Evolutionary conservation across 2,329 filamentous ascomycete genomes (phyloP).

Genomic region (Ceratocystis harringtonii): DNA sequence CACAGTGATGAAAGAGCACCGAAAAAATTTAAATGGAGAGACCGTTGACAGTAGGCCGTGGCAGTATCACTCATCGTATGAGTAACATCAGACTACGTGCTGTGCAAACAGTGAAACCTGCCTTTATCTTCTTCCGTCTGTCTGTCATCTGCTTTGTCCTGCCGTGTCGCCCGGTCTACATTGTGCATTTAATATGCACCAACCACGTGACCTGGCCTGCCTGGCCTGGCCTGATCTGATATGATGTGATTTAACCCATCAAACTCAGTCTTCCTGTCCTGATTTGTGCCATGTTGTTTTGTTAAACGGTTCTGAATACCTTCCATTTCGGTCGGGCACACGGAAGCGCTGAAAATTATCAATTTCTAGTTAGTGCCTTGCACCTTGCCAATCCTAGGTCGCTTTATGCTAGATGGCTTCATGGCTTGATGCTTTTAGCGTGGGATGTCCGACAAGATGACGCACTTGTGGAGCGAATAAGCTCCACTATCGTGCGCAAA

Average conservation of each 20-base stretch:
- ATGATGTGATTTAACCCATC: not conserved
- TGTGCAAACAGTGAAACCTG: not conserved
- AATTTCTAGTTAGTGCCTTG: not conserved
- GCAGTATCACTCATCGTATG: conserved; percentile 7
- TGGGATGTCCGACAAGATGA: conserved; percentile 1
- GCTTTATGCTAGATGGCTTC: no score
- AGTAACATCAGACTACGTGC: conserved; percentile 7
- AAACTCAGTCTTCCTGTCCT: no score
- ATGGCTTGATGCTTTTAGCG: no score
- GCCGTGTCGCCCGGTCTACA: not conserved
- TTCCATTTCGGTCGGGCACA: not conserved
- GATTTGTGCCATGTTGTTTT: not conserved
- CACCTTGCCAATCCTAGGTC: not conserved
- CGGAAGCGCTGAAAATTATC: not conserved
- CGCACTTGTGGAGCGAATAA: conserved; percentile 5
- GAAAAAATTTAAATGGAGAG: no score
- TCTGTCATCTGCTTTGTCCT: not conserved
- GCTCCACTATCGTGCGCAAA: conserved; percentile 2
- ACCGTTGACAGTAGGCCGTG: no score
- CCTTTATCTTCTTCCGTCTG: not conserved
- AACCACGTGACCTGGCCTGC: not conserved
- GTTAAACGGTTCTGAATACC: not conserved
- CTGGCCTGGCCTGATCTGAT: not conserved
- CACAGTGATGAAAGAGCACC: not conserved
- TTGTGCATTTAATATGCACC: not conserved